Percentiles rank a stretch among this genome's conserved stretches.
phyloP scores from a whole-genome alignment of 2,329 filamentous ascomycete genomes.

The Epicoccum sorghinum region DNA sequence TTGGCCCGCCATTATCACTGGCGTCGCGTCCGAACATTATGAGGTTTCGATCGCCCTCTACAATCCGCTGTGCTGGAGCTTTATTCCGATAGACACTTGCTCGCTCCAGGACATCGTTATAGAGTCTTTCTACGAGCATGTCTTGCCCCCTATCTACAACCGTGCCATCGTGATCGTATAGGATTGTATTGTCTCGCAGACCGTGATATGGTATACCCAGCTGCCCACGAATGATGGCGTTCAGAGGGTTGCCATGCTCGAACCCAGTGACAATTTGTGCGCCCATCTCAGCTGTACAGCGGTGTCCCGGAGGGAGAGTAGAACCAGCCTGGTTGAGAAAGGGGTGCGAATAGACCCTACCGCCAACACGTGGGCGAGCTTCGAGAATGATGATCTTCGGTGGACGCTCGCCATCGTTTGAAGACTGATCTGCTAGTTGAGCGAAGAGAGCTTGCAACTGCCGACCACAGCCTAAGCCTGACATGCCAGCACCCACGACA shows the following conservation, averaged over 20 bases:
- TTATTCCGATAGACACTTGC: slow-evolving; percentile 91
- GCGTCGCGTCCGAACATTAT: slow-evolving; percentile 85
- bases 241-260: slow-evolving; percentile 91
- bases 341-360: slow-evolving; percentile 87
- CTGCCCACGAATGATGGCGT: slow-evolving; percentile 88
- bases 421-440: slow-evolving; percentile 75
- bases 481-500: slow-evolving; percentile 92
- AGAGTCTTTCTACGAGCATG: slow-evolving; percentile 84
- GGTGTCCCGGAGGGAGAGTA: slow-evolving; percentile 60
- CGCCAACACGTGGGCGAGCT: slow-evolving; percentile 84
- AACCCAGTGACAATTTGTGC: slow-evolving; percentile 99
- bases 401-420: slow-evolving; percentile 67
- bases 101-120: slow-evolving; percentile 92
- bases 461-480: slow-evolving; percentile 87
- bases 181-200: slow-evolving; percentile 78
- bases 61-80: slow-evolving; percentile 68
- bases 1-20: slow-evolving; percentile 60
- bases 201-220: slow-evolving; percentile 85
- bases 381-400: slow-evolving; percentile 84
- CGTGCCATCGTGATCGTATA: slow-evolving; percentile 83
- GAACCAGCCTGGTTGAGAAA: slow-evolving; percentile 64
- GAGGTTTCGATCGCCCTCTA: slow-evolving; percentile 81
- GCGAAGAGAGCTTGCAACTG: slow-evolving; percentile 86
- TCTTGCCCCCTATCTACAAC: slow-evolving; percentile 81
- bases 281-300: slow-evolving; percentile 90